phyloP scores from a whole-genome alignment of 2,329 filamentous ascomycete genomes.

The Ceratocystis cacaofunesta region DNA sequence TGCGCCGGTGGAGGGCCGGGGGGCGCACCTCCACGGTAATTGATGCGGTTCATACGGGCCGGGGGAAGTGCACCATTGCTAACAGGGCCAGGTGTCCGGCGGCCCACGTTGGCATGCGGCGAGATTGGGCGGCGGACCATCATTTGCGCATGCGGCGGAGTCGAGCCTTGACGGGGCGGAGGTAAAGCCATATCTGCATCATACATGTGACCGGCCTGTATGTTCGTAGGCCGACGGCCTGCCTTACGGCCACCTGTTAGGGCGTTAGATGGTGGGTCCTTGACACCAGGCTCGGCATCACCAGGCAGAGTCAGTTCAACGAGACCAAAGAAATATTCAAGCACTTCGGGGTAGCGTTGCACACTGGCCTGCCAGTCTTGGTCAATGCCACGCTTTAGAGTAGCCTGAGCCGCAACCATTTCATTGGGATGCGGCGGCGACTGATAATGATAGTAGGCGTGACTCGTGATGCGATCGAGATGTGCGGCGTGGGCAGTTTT shows the following conservation, averaged over 20 bases:
- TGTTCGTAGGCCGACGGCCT: slow-evolving; percentile 28
- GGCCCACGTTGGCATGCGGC: slow-evolving; percentile 17
- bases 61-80: slow-evolving; percentile 1
- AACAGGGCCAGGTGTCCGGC: slow-evolving; percentile 12
- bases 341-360: slow-evolving; percentile 63
- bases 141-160: slow-evolving; percentile 25
- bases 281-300: slow-evolving; percentile 45
- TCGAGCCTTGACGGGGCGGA: slow-evolving; percentile 25
- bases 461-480: slow-evolving; percentile 39
- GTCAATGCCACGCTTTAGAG: slow-evolving; percentile 59
- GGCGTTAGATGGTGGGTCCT: slow-evolving; percentile 44
- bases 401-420: slow-evolving; percentile 47
- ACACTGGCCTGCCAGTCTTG: slow-evolving; percentile 66
- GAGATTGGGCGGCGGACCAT: slow-evolving; percentile 28
- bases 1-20: background rate
- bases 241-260: slow-evolving; percentile 35
- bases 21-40: background rate
- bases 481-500: slow-evolving; percentile 41
- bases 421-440: slow-evolving; percentile 44
- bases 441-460: slow-evolving; percentile 43
- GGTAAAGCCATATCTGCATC: slow-evolving; percentile 17
- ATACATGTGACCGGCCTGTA: slow-evolving; percentile 24
- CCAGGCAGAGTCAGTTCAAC: slow-evolving; percentile 50
- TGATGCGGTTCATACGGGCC: background rate
- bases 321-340: slow-evolving; percentile 64